Base-by-base conservation (phyloP, 805 yeast genomes). In the Yarrowia bubula region DNA sequence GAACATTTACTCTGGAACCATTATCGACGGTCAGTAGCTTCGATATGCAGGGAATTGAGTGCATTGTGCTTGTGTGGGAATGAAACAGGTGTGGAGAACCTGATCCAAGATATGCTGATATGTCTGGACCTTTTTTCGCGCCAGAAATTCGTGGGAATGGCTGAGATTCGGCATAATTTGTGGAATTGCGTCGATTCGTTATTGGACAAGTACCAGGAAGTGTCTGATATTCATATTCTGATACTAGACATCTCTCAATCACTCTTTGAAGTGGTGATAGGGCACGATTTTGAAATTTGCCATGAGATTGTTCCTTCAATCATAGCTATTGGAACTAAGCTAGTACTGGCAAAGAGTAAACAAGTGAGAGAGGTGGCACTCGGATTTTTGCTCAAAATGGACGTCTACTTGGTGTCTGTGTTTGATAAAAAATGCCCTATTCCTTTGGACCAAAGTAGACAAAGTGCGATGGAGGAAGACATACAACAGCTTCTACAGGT, bases 1-100 rank as follows among this genome's bases (percentile, higher is more conserved):
- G 50, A 43, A n/a, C 64, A 58, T 38, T 38, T 55, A 8, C 18
- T 58, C 3, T 43, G 64, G 51, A 51, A 58, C 18, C 64, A 58
- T 13, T 58, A 43, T 10, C 7, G 51, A 18, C 33, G 50, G 1
- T 33, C 51, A 3, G 51, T 43, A 4, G 50, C 51, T 7, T 33
- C 18, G n/a, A n/a, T 58, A 1, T 43, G 64, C 22, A 31, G 51
- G 8, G 51, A 58, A 31, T 33, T 43, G 39, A 28, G 42, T 4
- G 42, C 41, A 17, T 8, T 58, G 11, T 43, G 50, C 2, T n/a
- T 10, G 28, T 15, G 8, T 48, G 35, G 35, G 28, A 22, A 28
- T 1, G 42, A 31, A 31, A 17, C 31, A 10, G 50, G 51, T 9
- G 9, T 58, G 35, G 43, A 58, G 7, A 42, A 31, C 18, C 22